Evolutionary conservation across 2,329 filamentous ascomycete species (phyloP), one percentile per base, ranked within the genome.

Genomic region (Dryadomyces quercus-mongolicae): DNA sequence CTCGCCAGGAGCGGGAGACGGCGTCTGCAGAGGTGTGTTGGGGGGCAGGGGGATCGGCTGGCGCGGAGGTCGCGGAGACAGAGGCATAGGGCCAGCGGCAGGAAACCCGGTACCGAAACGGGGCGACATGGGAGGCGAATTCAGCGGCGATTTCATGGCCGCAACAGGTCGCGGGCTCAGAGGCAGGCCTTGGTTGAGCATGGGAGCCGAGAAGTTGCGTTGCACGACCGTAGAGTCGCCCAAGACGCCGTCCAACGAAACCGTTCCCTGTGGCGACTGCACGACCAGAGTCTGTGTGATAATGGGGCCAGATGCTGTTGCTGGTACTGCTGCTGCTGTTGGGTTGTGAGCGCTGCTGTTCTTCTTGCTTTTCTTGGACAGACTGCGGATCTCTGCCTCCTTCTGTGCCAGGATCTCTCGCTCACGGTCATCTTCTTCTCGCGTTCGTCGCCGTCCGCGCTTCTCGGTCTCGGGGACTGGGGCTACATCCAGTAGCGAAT

Each of bases 381-480:
- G 70, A 66, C 86, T 90, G 56, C 85, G 78, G 31, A 78, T 75
- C 63, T 88, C 84, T 13, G 84, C 80, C 62, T 90, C 83, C 63
- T 82, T 77, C 49, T 78, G 66, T 1, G 78, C 81, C n/a, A 83
- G 67, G 15, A 81, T 74, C 64, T 92, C 88, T 49, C 91, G 81
- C 54, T 88, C 80, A 54, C 77, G 77, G 60, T 96, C 89, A 62
- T 96, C 91, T 58, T 95, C 88, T 66, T 92, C 89, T 52, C 91
- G 80, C 2, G 90, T 95, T 67, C 86, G 88, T 61, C 88, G 78
- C 56, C 90, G 80, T 9, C 90, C 92, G 58, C 91, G 79, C 52
- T 81, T 72, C 13, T 78, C 73, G 40, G 77, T 70, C 6, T 70
- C 66, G 0, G 77, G 72, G 51, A 84, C 72, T 58, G 86, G 83